Conservation (phyloP, 2,329 filamentous ascomycete genomes). For the Cercospora brassicicola region DNA sequence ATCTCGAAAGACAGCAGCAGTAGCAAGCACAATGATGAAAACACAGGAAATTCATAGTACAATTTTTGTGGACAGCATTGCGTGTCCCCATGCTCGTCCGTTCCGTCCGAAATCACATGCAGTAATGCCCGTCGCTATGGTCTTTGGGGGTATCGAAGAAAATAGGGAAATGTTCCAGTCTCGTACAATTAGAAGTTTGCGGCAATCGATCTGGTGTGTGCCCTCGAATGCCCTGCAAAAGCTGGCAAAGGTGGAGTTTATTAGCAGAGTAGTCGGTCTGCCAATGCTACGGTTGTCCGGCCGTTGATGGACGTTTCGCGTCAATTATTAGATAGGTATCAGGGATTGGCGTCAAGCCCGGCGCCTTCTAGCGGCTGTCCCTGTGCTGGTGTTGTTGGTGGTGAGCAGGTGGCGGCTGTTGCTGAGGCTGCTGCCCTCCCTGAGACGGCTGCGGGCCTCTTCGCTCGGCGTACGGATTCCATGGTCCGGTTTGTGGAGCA, state of each 20-base stretch:
- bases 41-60: background rate
- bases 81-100: background rate
- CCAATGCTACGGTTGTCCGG: slow-evolving; percentile 3
- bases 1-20: slow-evolving; percentile 2
- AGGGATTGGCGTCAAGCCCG: background rate
- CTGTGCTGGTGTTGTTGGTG: slow-evolving; percentile 6
- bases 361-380: slow-evolving; percentile 9
- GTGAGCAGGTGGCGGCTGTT: background rate
- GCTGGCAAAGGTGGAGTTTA: background rate
- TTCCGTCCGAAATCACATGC: slow-evolving; percentile 6
- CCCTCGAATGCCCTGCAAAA: background rate
- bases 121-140: slow-evolving; percentile 14
- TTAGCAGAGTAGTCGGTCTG: slow-evolving; percentile 2
- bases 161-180: slow-evolving; percentile 6
- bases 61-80: background rate
- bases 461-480: slow-evolving; percentile 37
- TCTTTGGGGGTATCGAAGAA: slow-evolving; percentile 11
- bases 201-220: background rate
- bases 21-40: background rate
- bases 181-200: slow-evolving; percentile 5
- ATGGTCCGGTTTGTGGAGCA: slow-evolving; percentile 38
- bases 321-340: background rate
- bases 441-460: slow-evolving; percentile 11
- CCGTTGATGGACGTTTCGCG: background rate
- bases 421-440: background rate